Evolutionary conservation across 257 asterid genomes (phyloP).

Genomic region (Mitragyna speciosa): DNA sequence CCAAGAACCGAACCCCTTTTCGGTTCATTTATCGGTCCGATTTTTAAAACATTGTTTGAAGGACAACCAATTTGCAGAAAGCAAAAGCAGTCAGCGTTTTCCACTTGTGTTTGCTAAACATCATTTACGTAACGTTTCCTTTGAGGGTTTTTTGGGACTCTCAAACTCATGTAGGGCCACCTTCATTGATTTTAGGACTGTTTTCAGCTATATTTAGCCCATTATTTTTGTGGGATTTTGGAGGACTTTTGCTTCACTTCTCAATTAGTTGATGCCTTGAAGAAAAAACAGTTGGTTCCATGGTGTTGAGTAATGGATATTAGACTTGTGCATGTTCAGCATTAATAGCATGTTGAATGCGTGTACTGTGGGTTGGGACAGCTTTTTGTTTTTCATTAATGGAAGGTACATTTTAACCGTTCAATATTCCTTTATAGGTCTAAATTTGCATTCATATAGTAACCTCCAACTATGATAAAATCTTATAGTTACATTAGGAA

Average conservation of each 20-base stretch:
- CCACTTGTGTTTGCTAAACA: background rate
- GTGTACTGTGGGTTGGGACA: no score
- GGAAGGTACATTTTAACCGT: no score
- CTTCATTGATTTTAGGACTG: background rate
- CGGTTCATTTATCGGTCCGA: no score
- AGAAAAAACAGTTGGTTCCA: conserved; percentile 27
- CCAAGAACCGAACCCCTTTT: no score
- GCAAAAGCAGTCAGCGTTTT: background rate
- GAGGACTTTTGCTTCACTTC: no score
- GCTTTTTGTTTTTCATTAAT: no score
- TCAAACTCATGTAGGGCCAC: background rate
- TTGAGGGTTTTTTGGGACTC: background rate
- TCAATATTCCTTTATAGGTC: no score
- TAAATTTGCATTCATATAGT: no score
- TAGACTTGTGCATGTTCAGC: background rate
- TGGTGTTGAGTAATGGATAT: background rate
- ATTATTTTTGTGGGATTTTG: background rate
- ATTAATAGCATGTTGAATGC: background rate
- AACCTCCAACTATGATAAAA: no score
- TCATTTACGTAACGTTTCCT: background rate
- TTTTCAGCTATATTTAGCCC: background rate
- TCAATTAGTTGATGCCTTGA: background rate
- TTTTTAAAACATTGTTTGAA: no score
- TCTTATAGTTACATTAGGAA: no score
- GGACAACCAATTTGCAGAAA: conserved; percentile 5